Percentiles rank a stretch among this genome's conserved stretches.
Conservation (phyloP, 345 rosid genomes). For the Camelina sativa region DNA sequence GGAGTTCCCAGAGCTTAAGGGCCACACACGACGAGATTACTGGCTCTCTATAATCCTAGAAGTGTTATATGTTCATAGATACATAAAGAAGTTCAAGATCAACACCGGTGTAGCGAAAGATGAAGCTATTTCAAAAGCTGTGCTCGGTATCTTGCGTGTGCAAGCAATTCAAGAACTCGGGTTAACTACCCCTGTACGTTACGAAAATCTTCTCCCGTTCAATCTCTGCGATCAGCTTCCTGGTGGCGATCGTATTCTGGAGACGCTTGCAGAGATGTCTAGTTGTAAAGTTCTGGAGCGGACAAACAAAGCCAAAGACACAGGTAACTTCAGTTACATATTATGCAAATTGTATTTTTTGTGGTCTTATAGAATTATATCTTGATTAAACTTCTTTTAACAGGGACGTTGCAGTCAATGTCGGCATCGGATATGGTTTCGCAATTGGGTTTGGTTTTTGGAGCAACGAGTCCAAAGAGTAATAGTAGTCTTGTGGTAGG, state of each 20-base stretch:
- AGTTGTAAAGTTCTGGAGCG: slow-evolving; percentile 56
- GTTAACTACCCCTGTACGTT: slow-evolving; percentile 48
- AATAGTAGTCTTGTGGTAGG: slow-evolving; percentile 66
- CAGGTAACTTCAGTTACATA: slow-evolving; percentile 36
- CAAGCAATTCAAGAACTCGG: slow-evolving; percentile 87
- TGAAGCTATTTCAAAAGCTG: slow-evolving; percentile 84
- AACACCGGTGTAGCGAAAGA: slow-evolving; percentile 58
- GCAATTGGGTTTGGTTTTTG: slow-evolving; percentile 70
- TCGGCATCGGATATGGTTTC: slow-evolving; percentile 84
- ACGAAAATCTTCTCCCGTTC: slow-evolving; percentile 77
- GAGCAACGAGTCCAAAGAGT: slow-evolving; percentile 60
- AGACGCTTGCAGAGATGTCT: slow-evolving; percentile 80
- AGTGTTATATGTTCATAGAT: slow-evolving; percentile 71
- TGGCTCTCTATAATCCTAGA: slow-evolving; percentile 88
- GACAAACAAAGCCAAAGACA: slow-evolving; percentile 44
- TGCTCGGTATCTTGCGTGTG: slow-evolving; percentile 75
- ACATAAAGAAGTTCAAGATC: slow-evolving; percentile 67
- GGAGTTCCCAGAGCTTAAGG: slow-evolving; percentile 96
- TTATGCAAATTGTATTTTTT: background rate
- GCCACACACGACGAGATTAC: slow-evolving; percentile 85
- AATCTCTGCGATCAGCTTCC: slow-evolving; percentile 94
- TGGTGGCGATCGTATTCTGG: slow-evolving; percentile 91
- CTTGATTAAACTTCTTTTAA: background rate
- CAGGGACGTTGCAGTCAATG: slow-evolving; percentile 55
- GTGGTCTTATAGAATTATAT: background rate